These are phyloP conservation scores for Ceratobasidium sp. DNA, from an alignment of 1,284 basidiomycete genomes.

Conservation along the genomic window DNA sequence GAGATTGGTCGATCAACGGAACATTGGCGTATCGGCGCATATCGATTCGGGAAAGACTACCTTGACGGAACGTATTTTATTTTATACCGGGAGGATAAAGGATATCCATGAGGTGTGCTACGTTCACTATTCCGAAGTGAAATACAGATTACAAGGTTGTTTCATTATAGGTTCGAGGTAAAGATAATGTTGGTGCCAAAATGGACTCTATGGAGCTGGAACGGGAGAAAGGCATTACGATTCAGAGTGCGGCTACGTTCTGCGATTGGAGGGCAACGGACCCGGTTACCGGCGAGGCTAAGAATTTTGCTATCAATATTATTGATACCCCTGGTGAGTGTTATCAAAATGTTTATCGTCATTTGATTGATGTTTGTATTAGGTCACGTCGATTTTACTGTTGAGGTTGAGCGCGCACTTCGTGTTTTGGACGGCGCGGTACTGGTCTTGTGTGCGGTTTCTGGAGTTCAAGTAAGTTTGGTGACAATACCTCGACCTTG, in stretches of 20 bases:
- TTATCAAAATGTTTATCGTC: slow-evolving; percentile 27
- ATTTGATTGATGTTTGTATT: slow-evolving; percentile 1
- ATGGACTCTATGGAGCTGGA: slow-evolving; percentile 99
- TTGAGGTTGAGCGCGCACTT: slow-evolving; percentile 97
- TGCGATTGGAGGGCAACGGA: slow-evolving; percentile 92
- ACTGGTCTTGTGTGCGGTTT: slow-evolving; percentile 95
- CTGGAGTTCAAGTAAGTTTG: slow-evolving; percentile 85
- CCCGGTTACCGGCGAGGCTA: slow-evolving; percentile 74
- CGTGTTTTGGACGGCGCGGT: slow-evolving; percentile 98
- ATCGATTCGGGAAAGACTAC: slow-evolving; percentile 99
- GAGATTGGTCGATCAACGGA: slow-evolving; percentile 76
- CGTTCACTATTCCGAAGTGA: background rate
- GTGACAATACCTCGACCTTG: background rate
- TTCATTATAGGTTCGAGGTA: slow-evolving; percentile 78
- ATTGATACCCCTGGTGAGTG: slow-evolving; percentile 93
- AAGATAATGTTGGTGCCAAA: slow-evolving; percentile 97
- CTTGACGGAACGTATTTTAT: slow-evolving; percentile 96
- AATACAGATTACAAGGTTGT: background rate
- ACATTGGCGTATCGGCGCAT: slow-evolving; percentile 90
- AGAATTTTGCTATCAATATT: slow-evolving; percentile 93
- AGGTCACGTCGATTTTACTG: slow-evolving; percentile 99
- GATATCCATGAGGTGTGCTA: slow-evolving; percentile 94
- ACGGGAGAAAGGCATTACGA: slow-evolving; percentile 99
- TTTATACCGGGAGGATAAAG: slow-evolving; percentile 95
- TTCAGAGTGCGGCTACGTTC: slow-evolving; percentile 98